Percentiles rank a stretch among this genome's conserved stretches.
phyloP scores from a whole-genome alignment of 2,329 filamentous ascomycete genomes.

The Fusarium oligoseptatum region DNA sequence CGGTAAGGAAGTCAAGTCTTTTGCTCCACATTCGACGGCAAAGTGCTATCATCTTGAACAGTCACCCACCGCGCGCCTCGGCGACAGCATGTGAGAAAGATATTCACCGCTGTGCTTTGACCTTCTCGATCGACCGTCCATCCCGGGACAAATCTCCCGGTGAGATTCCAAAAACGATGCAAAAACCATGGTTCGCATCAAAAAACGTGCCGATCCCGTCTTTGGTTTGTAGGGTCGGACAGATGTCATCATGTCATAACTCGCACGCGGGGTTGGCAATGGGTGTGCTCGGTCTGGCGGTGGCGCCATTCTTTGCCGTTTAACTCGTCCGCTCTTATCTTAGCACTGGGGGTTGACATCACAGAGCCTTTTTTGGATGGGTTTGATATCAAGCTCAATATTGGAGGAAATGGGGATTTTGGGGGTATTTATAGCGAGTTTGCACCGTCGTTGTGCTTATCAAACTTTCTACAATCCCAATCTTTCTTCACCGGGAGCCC shows the following conservation, averaged over 20 bases:
- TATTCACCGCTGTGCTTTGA: not conserved
- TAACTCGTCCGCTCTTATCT: constrained; percentile 26
- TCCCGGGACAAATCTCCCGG: constrained; percentile 29
- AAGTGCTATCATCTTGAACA: not conserved
- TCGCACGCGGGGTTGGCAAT: constrained; percentile 11
- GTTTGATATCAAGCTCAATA: constrained; percentile 20
- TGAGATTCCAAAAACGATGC: constrained; percentile 5
- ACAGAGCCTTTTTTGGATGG: constrained; percentile 7
- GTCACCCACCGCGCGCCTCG: not conserved
- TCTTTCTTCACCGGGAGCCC: not conserved
- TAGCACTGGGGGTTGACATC: constrained; percentile 26
- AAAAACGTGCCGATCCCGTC: not conserved
- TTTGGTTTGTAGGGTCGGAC: not conserved
- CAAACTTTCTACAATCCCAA: not conserved
- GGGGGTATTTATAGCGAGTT: not conserved
- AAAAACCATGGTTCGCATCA: constrained; percentile 16
- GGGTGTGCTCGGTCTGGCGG: constrained; percentile 19
- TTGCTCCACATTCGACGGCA: not conserved
- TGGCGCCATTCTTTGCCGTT: constrained; percentile 19
- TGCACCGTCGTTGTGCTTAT: constrained; percentile 11
- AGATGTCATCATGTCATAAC: constrained; percentile 31
- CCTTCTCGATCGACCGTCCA: constrained; percentile 34
- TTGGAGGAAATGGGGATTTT: not conserved
- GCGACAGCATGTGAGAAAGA: not conserved
- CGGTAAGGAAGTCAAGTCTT: not conserved